These are phyloP conservation scores for Melampsora abietis-canadensis DNA, from an alignment of 1,284 basidiomycete species.

Conservation along the genomic window DNA sequence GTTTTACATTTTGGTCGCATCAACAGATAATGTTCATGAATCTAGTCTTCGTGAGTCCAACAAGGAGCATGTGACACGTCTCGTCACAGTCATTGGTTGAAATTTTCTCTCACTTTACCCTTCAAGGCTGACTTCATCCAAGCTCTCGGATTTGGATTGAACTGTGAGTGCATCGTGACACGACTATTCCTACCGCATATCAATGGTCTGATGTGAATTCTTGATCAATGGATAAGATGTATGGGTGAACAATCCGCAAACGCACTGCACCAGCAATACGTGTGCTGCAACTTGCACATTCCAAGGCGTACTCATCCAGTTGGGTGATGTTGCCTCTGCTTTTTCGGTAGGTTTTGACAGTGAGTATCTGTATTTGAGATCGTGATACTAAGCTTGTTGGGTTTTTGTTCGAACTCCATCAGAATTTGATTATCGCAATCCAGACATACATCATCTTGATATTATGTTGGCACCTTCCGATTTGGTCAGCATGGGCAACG, in stretches of 20 bases:
- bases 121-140: conserved; percentile 36
- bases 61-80: background rate
- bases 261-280: background rate
- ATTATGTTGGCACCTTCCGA: conserved; percentile 39
- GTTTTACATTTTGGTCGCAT: too few species aligned
- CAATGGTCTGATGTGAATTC: background rate
- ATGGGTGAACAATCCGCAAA: conserved; percentile 2
- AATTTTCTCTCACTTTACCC: background rate
- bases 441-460: conserved; percentile 39
- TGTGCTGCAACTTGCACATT: conserved; percentile 27
- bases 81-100: background rate
- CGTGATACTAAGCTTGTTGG: background rate
- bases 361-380: background rate
- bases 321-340: conserved; percentile 35
- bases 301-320: conserved; percentile 37
- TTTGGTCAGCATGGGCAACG: conserved; percentile 27
- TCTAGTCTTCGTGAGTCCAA: conserved; percentile 20
- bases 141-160: conserved; percentile 40
- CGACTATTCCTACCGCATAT: background rate
- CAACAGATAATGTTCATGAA: conserved; percentile 43
- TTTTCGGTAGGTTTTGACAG: conserved; percentile 28
- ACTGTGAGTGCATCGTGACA: conserved; percentile 12
- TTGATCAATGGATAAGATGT: conserved; percentile 6
- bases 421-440: conserved; percentile 40
- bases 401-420: background rate